phyloP scores from a whole-genome alignment of 108 stramenopile species.

The Parmales sp. region DNA sequence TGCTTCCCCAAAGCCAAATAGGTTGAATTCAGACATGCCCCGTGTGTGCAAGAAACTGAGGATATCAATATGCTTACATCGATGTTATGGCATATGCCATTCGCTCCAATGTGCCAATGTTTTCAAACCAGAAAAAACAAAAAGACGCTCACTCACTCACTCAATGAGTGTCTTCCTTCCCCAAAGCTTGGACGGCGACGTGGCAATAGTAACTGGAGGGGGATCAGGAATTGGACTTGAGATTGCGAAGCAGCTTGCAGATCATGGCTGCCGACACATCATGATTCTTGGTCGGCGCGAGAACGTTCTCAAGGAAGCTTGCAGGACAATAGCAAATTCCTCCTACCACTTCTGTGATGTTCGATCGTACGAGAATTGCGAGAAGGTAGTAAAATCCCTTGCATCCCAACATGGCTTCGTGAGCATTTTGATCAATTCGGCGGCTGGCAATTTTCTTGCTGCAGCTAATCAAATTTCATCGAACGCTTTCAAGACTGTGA shows the following conservation, averaged over 20 bases:
- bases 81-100: too few species aligned
- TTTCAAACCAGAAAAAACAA: too few species aligned
- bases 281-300: conserved; percentile 68
- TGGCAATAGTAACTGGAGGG: conserved; percentile 70
- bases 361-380: conserved; percentile 49
- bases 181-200: conserved; percentile 54
- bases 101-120: too few species aligned
- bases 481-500: conserved; percentile 83
- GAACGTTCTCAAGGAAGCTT: conserved; percentile 52
- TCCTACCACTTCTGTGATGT: conserved; percentile 64
- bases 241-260: conserved; percentile 59
- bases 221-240: conserved; percentile 64
- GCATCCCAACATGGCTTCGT: conserved; percentile 45
- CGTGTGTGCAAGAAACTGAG: too few species aligned
- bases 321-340: conserved; percentile 28
- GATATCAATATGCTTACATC: too few species aligned
- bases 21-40: too few species aligned
- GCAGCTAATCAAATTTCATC: conserved; percentile 63
- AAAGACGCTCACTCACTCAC: too few species aligned
- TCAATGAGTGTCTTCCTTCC: too few species aligned
- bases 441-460: conserved; percentile 85
- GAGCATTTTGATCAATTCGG: conserved; percentile 77
- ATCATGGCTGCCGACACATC: conserved; percentile 56
- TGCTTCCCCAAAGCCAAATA: too few species aligned
- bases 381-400: conserved; percentile 43